These are phyloP conservation scores for Fusarium sp. DNA, from an alignment of 2,329 filamentous ascomycete genomes.

Conservation along the genomic window DNA sequence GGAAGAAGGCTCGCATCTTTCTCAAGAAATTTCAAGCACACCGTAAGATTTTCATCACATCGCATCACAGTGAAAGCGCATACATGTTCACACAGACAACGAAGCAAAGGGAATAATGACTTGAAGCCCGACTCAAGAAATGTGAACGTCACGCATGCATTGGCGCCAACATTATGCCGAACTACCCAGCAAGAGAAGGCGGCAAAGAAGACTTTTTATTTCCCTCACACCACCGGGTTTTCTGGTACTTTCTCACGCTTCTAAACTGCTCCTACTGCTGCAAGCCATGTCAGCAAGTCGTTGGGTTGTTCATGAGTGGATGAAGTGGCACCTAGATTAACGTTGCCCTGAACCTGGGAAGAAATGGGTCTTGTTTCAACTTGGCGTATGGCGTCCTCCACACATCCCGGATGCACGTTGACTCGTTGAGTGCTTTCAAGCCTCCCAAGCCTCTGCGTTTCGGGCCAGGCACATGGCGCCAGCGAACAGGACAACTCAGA, in stretches of 20 bases:
- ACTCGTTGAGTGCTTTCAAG: conserved; percentile 26
- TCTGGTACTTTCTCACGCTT: conserved; percentile 10
- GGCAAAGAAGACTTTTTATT: conserved; percentile 30
- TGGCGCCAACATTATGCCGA: conserved; percentile 26
- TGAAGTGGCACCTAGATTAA: conserved; percentile 27
- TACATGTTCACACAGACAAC: conserved; percentile 2
- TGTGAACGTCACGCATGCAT: conserved; percentile 34
- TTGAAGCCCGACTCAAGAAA: conserved; percentile 15
- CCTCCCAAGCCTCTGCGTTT: conserved; percentile 32
- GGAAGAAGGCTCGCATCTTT: conserved; percentile 1
- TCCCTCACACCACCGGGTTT: conserved; percentile 22
- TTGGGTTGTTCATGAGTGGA: conserved; percentile 18
- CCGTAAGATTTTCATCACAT: conserved; percentile 22
- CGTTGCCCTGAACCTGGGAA: conserved; percentile 23
- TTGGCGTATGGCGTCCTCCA: conserved; percentile 28
- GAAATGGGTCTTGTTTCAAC: conserved; percentile 36
- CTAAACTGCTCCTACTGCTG: conserved; percentile 8
- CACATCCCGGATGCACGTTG: conserved; percentile 27
- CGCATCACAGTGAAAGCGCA: conserved; percentile 5
- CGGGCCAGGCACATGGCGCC: conserved; percentile 28
- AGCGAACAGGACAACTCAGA: conserved; percentile 24
- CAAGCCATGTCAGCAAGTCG: conserved; percentile 23
- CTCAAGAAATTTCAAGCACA: conserved; percentile 19
- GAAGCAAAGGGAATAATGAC: not conserved
- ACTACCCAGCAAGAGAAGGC: conserved; percentile 23